Conservation (phyloP, 805 yeast species). For the Maudiozyma bulderi region DNA sequence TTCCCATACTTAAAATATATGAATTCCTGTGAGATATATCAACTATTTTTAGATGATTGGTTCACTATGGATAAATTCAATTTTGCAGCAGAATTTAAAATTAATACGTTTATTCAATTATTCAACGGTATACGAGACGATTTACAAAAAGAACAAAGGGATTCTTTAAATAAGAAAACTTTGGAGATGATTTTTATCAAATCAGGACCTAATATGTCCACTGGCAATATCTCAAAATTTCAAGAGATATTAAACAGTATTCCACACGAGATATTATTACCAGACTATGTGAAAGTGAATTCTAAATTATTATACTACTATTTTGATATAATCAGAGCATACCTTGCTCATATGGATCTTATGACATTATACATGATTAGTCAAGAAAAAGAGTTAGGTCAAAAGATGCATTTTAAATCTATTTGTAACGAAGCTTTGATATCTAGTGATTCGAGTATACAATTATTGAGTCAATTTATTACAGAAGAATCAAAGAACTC, state of each 20-base stretch:
- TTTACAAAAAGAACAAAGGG: not conserved
- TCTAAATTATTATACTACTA: constrained; percentile 9
- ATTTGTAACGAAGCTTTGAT: constrained; percentile 7
- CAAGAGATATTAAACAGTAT: constrained; percentile 8
- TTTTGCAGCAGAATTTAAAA: constrained; percentile 9
- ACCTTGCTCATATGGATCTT: constrained; percentile 10
- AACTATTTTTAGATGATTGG: constrained; percentile 9
- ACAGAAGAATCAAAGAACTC: not conserved
- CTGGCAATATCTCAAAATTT: constrained; percentile 3
- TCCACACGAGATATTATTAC: constrained; percentile 5
- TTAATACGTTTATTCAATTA: constrained; percentile 10
- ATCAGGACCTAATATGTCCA: constrained; percentile 7
- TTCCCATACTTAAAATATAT: constrained; percentile 14
- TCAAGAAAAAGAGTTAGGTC: constrained; percentile 15
- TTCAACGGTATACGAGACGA: constrained; percentile 1
- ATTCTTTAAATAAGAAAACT: constrained; percentile 1
- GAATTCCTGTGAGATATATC: constrained; percentile 5
- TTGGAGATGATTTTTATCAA: constrained; percentile 17
- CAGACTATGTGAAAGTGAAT: constrained; percentile 2
- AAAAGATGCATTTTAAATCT: constrained; percentile 18
- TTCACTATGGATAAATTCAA: constrained; percentile 12
- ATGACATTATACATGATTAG: constrained; percentile 16
- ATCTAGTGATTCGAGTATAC: not conserved
- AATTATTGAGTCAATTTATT: not conserved
- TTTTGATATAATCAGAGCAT: constrained; percentile 9